A percentile compares a stretch with the other conserved stretches of the same genome.
phyloP scores from a whole-genome alignment of 1,284 basidiomycete genomes.

The Volvariella volvacea region DNA sequence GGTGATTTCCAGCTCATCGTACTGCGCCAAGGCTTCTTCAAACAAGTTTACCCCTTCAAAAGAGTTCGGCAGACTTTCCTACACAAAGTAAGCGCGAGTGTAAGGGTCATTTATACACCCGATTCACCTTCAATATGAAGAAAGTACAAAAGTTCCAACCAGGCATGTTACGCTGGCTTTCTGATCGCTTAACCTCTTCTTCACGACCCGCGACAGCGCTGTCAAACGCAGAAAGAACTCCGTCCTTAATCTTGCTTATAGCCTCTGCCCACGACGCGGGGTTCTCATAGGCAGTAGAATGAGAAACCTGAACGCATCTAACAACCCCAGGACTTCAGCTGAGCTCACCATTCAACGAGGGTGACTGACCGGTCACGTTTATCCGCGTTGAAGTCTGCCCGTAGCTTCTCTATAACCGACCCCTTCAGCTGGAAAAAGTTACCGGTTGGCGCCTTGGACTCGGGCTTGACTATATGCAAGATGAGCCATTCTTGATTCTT shows the following conservation, averaged over 20 bases:
- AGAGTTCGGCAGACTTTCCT: constrained; percentile 93
- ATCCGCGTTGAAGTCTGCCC: constrained; percentile 86
- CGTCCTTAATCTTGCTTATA: constrained; percentile 86
- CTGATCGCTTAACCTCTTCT: constrained; percentile 84
- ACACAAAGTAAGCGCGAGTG: constrained; percentile 14
- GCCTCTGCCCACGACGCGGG: constrained; percentile 88
- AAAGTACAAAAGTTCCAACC: constrained; percentile 98
- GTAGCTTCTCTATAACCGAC: constrained; percentile 85
- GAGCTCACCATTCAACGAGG: neutral
- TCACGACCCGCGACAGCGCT: constrained; percentile 70
- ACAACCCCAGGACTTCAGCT: constrained; percentile 9
- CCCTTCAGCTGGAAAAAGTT: constrained; percentile 79
- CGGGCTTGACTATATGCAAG: constrained; percentile 74
- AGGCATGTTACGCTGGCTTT: constrained; percentile 80
- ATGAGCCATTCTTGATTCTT: constrained; percentile 89
- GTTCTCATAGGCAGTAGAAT: constrained; percentile 63
- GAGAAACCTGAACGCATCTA: constrained; percentile 78
- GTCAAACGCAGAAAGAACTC: constrained; percentile 79
- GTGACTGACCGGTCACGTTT: constrained; percentile 76
- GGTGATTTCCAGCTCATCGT: constrained; percentile 85
- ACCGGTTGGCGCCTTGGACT: constrained; percentile 49
- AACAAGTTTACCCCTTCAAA: constrained; percentile 87
- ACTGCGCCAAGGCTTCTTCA: constrained; percentile 86
- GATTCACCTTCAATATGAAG: constrained; percentile 84
- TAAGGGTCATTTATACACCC: constrained; percentile 7